Evolutionary conservation across 2,329 filamentous ascomycete genomes (phyloP).

Genomic region (Monilinia polystroma): DNA sequence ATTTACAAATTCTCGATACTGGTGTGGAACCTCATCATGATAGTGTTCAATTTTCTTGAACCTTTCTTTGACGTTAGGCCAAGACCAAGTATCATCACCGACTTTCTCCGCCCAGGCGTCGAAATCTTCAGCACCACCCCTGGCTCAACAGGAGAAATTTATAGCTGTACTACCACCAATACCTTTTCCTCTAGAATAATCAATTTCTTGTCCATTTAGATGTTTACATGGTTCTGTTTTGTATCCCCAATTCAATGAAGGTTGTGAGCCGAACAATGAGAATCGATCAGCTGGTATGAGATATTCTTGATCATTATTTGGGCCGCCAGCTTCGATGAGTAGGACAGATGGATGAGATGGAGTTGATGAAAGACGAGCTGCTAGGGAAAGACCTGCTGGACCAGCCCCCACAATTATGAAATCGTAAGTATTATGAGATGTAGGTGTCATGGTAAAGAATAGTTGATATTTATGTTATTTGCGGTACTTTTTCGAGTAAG

Average conservation of each 20-base stretch:
- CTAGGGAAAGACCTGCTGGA: constrained; percentile 58
- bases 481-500: neutral
- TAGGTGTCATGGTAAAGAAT: neutral
- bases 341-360: constrained; percentile 52
- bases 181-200: constrained; percentile 41
- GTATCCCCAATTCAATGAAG: constrained; percentile 35
- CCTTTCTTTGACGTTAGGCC: constrained; percentile 52
- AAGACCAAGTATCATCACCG: constrained; percentile 55
- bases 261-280: constrained; percentile 45
- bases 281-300: constrained; percentile 57
- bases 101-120: constrained; percentile 58
- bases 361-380: constrained; percentile 51
- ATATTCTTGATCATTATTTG: constrained; percentile 48
- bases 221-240: constrained; percentile 34
- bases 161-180: constrained; percentile 44
- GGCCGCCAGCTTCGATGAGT: constrained; percentile 58
- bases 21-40: constrained; percentile 44
- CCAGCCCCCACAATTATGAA: constrained; percentile 46
- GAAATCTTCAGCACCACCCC: constrained; percentile 60
- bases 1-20: constrained; percentile 47
- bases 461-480: neutral
- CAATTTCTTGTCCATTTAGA: constrained; percentile 34
- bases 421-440: constrained; percentile 9
- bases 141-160: constrained; percentile 48
- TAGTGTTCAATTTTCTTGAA: constrained; percentile 57